These are phyloP conservation scores for Zygoascus meyerae DNA, from an alignment of 1,139 yeast species.

Conservation along the genomic window DNA sequence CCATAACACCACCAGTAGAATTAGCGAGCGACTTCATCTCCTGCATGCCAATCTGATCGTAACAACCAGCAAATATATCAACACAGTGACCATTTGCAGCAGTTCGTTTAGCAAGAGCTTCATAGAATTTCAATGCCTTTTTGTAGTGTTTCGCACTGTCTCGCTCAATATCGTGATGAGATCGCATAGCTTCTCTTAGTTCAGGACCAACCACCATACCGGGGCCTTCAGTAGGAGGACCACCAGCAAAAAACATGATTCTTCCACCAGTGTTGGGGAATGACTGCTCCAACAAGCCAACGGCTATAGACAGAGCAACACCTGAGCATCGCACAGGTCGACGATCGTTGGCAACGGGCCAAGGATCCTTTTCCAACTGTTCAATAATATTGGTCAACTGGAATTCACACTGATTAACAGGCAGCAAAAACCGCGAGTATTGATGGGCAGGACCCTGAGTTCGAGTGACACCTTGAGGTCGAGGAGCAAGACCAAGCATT, in stretches of 20 bases:
- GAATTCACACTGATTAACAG: slow-evolving; percentile 81
- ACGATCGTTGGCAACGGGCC: slow-evolving; percentile 86
- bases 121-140: slow-evolving; percentile 84
- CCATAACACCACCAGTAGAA: slow-evolving; percentile 88
- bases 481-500: slow-evolving; percentile 55
- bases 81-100: slow-evolving; percentile 78
- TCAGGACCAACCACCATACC: slow-evolving; percentile 92
- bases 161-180: slow-evolving; percentile 90
- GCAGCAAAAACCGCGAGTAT: slow-evolving; percentile 73
- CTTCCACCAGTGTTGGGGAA: slow-evolving; percentile 89
- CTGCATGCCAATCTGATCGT: slow-evolving; percentile 95
- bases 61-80: slow-evolving; percentile 95
- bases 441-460: slow-evolving; percentile 30
- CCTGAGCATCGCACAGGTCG: slow-evolving; percentile 94
- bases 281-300: slow-evolving; percentile 76
- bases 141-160: slow-evolving; percentile 89
- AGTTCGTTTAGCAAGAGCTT: slow-evolving; percentile 66
- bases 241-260: slow-evolving; percentile 85
- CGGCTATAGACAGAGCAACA: slow-evolving; percentile 82
- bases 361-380: slow-evolving; percentile 74
- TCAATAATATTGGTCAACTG: slow-evolving; percentile 79
- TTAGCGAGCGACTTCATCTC: slow-evolving; percentile 91
- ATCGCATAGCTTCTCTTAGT: slow-evolving; percentile 91
- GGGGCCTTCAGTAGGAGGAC: slow-evolving; percentile 93
- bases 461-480: slow-evolving; percentile 31